Base-by-base conservation (phyloP, 805 yeast species). In the Helenozyma baotianmanensis region DNA sequence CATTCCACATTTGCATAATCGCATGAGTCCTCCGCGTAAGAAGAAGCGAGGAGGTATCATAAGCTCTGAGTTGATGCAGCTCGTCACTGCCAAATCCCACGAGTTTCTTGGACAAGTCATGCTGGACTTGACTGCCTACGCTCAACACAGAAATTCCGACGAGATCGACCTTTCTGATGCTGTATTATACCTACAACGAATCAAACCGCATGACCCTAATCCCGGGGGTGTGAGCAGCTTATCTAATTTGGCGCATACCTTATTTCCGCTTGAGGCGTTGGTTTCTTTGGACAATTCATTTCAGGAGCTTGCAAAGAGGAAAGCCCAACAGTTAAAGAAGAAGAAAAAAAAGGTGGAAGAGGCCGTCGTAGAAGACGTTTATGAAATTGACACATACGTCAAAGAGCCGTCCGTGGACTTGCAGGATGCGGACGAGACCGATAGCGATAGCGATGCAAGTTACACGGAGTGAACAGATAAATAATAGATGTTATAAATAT, bases 201-300 rank as follows among this genome's bases (percentile, higher is more conserved):
- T 62, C 14, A 54, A 52, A 14, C 50, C 60, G 25, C 45, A 36
- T 22, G 25, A 40, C 12, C 21, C 25, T 29, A 6, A 43, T 44
- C 11, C 36, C 5, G 38, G 31, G 7, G 52, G 46, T 13, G 36
- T 48, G 3, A 50, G 53, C 17, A 49, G 38, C 12, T 54, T 59
- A 14, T 50, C 64, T 1, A 38, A 34, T 13, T 39, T 65, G n/a
- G 70, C 71, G 1, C 57, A 53, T 15, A 45, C 44, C 8, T 51
- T 56, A 19, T 45, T 65, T 21, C 72, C 72, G 0, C 48, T 64
- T 13, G 72, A 65, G 33, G 32, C 42, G 23, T 45, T 65, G 22
- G 46, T 62, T 25, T 47, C 57, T 0, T 45, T 65, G 21, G 61
- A 63, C 34, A 57, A 56, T 30, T 55, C 51, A 27, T 43, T 62